A percentile compares a stretch with the other conserved stretches of the same genome.
These are phyloP conservation scores for Auriscalpium orientale DNA, from an alignment of 768 basidiomycete species.

Conservation along the genomic window DNA sequence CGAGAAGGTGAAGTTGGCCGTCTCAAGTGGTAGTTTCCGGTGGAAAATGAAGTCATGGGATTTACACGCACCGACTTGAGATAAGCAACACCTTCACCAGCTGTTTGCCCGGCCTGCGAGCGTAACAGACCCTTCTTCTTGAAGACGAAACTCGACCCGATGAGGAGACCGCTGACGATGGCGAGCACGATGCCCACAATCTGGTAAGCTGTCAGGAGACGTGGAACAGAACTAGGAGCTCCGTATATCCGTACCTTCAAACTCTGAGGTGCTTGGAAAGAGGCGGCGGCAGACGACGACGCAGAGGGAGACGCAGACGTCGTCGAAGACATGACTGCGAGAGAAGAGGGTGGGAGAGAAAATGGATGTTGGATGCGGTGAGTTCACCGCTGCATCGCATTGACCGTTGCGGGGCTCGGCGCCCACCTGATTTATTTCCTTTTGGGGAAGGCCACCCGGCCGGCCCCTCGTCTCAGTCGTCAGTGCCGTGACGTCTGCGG, in stretches of 20 bases:
- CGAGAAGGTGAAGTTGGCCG: too few species aligned
- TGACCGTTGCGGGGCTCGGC: too few species aligned
- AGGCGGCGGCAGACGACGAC: constrained; percentile 5
- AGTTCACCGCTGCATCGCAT: too few species aligned
- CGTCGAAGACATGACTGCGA: constrained; percentile 1
- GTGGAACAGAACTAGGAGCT: neutral
- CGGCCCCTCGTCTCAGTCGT: too few species aligned
- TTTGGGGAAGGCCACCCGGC: too few species aligned
- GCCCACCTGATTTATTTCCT: too few species aligned
- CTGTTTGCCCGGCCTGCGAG: constrained; percentile 71
- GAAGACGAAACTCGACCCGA: constrained; percentile 90
- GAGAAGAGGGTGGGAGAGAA: neutral
- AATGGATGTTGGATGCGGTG: too few species aligned
- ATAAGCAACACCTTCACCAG: constrained; percentile 88
- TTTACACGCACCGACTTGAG: constrained; percentile 73
- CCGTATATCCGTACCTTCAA: constrained; percentile 7
- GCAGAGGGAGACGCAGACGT: constrained; percentile 8
- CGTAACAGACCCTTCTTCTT: constrained; percentile 92
- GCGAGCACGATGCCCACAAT: constrained; percentile 75
- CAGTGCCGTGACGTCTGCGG: too few species aligned
- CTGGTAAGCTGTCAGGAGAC: constrained; percentile 27
- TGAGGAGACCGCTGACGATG: constrained; percentile 73
- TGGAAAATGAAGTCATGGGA: neutral
- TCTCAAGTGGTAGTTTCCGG: too few species aligned
- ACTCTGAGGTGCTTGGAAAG: constrained; percentile 8